Base-by-base conservation (phyloP, 192 early-diverging fungal species). In the Rhizophagus prolifer region DNA sequence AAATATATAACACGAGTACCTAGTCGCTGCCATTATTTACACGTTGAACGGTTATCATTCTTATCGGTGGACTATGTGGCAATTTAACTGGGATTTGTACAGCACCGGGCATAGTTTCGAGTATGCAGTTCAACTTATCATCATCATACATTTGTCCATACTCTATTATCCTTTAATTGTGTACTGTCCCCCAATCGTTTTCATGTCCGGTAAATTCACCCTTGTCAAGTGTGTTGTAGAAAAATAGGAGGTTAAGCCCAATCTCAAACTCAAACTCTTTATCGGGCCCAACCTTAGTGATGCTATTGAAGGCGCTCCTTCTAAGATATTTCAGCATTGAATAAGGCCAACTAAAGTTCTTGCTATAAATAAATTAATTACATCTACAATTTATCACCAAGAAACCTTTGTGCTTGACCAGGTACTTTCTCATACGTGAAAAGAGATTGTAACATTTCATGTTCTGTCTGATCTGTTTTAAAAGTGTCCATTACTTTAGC, bases 401-500 rank as follows among this genome's bases (percentile, higher is more conserved):
- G 54, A 72, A 72, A 72, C 34, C 36, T 72, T 72, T 72, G 70
- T 16, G 50, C 70, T 30, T 72, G 28, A 72, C 54, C 70, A 30
- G 54, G 54, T 28, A 0, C 19, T 26, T 72, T 30, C 28, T 58
- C 70, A 1, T 58, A 72, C 16, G 0, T 58, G 54, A 72, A 50
- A 28, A 72, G 70, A 28, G 12, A 59, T 72, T 72, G 70, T 6
- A 72, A 10, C 31, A 28, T 72, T 72, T 72, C 70, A 21, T 26
- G 47, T 71, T 50, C 19, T 10, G 9, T 46, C 9, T 46, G 44
- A 46, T 46, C 3, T 34, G 31, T 34, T 34, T 34, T 2, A 34
- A 34, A 34, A 34, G 31, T 34, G 0, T 4, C 31, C 3, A 34
- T 34, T 34, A 34, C 31, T 34, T 34, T 34, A 3, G 31, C 31